A percentile compares a stretch with the other conserved stretches of the same genome.
phyloP scores from a whole-genome alignment of 2,329 filamentous ascomycete species.

The Gaeumannomyces tritici region DNA sequence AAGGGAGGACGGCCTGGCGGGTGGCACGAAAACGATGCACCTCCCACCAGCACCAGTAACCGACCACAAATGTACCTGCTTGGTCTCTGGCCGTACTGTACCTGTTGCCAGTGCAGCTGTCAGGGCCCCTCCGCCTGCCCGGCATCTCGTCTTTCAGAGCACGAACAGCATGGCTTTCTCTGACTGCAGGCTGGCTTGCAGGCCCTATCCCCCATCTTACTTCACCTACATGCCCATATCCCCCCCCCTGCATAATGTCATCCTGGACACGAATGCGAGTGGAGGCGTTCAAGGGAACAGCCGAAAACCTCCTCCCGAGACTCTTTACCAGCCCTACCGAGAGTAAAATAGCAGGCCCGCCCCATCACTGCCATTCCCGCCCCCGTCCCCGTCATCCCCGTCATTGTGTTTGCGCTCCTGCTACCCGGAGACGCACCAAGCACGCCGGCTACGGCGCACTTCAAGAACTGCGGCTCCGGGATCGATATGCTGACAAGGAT shows the following conservation, averaged over 20 bases:
- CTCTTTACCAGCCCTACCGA: background rate
- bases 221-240: background rate
- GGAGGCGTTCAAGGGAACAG: background rate
- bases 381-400: background rate
- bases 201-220: background rate
- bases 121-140: background rate
- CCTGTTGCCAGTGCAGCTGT: background rate
- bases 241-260: background rate
- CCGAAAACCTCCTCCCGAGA: background rate
- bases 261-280: background rate
- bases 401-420: background rate
- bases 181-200: background rate
- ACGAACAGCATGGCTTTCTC: background rate
- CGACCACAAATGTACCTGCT: background rate
- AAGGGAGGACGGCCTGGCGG: background rate
- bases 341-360: background rate
- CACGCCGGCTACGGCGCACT: background rate
- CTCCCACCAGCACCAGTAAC: background rate
- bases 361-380: background rate
- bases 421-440: background rate
- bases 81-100: background rate
- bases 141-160: background rate
- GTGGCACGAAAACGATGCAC: background rate
- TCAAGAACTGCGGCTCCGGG: background rate
- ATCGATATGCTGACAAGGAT: conserved; percentile 2